Percentiles rank a stretch among this genome's conserved stretches.
Evolutionary conservation across 2,329 filamentous ascomycete genomes (phyloP).

Genomic region (Botrytis hyacinthi): DNA sequence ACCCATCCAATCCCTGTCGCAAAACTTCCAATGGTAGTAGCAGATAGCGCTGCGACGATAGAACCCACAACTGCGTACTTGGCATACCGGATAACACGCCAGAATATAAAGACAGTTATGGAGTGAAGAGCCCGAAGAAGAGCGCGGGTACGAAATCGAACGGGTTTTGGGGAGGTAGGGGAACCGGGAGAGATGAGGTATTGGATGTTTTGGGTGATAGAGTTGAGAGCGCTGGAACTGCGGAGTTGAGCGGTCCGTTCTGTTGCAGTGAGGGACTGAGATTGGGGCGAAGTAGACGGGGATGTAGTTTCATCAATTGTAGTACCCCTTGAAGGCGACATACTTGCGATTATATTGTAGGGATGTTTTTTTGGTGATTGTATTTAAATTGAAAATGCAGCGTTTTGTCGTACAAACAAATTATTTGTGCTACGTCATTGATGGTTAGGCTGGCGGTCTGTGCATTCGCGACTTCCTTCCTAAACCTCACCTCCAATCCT

Average conservation of each 20-base stretch:
- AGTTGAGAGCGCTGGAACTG: slow-evolving; percentile 34
- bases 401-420: background rate
- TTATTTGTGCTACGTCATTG: slow-evolving; percentile 16
- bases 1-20: slow-evolving; percentile 35
- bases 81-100: slow-evolving; percentile 39
- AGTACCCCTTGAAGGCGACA: slow-evolving; percentile 29
- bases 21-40: slow-evolving; percentile 35
- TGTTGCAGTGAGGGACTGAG: slow-evolving; percentile 23
- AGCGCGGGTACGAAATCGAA: slow-evolving; percentile 35
- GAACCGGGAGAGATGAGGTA: slow-evolving; percentile 35
- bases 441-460: slow-evolving; percentile 1
- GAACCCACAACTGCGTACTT: slow-evolving; percentile 37
- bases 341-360: slow-evolving; percentile 15
- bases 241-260: slow-evolving; percentile 33
- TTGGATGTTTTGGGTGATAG: slow-evolving; percentile 33
- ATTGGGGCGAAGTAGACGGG: background rate
- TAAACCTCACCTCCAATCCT: background rate
- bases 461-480: background rate
- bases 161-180: slow-evolving; percentile 31
- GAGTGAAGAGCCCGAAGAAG: slow-evolving; percentile 36
- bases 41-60: slow-evolving; percentile 35
- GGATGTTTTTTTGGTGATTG: background rate
- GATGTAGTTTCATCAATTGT: background rate
- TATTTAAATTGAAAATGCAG: background rate
- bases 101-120: slow-evolving; percentile 37